phyloP scores from a whole-genome alignment of 192 early-diverging fungal genomes.

The Bifiguratus adelaidae region DNA sequence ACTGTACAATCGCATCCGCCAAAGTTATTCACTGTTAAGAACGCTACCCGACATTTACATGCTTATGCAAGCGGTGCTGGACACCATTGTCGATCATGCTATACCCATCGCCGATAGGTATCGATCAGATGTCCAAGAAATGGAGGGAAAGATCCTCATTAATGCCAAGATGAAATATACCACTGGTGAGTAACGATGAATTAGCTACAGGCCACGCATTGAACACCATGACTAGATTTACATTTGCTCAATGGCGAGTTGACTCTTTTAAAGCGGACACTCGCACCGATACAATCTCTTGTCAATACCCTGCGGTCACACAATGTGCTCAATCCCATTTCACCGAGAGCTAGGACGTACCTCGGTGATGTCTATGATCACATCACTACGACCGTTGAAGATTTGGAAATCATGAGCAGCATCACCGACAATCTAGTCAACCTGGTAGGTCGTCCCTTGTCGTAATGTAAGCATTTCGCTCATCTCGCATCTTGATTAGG shows the following conservation, averaged over 20 bases:
- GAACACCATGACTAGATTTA: constrained; percentile 9
- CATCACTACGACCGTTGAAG: constrained; percentile 33
- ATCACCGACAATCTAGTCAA: constrained; percentile 30
- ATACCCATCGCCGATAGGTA: constrained; percentile 31
- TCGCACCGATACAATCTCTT: constrained; percentile 32
- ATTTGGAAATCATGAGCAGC: constrained; percentile 28
- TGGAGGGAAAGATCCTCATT: constrained; percentile 24
- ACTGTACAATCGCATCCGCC: constrained; percentile 17
- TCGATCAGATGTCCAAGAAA: constrained; percentile 22
- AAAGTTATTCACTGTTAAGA: constrained; percentile 14
- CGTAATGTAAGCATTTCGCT: too few relatives aligned
- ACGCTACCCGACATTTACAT: constrained; percentile 24
- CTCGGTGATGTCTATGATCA: constrained; percentile 40
- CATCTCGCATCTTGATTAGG: too few relatives aligned
- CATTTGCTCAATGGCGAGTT: constrained; percentile 33
- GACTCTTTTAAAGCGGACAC: constrained; percentile 22
- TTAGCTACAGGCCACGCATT: neutral
- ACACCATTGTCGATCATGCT: constrained; percentile 31
- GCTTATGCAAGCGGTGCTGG: constrained; percentile 28
- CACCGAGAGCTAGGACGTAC: constrained; percentile 24
- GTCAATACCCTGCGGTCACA: constrained; percentile 19
- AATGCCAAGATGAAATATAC: constrained; percentile 25
- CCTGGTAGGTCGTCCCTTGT: constrained; percentile 31
- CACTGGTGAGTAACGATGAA: too few relatives aligned
- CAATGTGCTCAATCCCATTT: constrained; percentile 18